Evolutionary conservation across 2,329 filamentous ascomycete genomes (phyloP).

Genomic region (Trichophyton equinum): DNA sequence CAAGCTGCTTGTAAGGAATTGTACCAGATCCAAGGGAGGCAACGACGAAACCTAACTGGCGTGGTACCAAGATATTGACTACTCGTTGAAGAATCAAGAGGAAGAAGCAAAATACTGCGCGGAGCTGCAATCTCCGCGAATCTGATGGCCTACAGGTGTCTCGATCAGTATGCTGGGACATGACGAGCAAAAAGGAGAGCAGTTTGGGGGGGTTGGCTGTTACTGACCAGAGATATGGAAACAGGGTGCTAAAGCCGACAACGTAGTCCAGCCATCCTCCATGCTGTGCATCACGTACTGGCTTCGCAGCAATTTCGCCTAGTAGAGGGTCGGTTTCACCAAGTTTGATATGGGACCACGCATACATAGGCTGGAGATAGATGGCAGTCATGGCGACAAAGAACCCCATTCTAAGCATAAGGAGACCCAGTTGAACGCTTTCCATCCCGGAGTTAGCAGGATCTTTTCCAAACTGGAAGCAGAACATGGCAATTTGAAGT

Average conservation of each 20-base stretch:
- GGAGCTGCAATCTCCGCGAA: conserved; percentile 21
- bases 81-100: conserved; percentile 34
- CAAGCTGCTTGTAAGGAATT: conserved; percentile 33
- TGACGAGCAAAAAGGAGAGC: neutral
- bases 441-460: neutral
- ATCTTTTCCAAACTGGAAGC: neutral
- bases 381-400: neutral
- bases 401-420: neutral
- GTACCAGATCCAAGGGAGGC: conserved; percentile 30
- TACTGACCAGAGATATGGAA: neutral
- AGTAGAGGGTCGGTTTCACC: neutral
- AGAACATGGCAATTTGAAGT: neutral
- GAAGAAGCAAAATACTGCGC: conserved; percentile 30
- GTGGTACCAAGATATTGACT: conserved; percentile 35
- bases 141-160: neutral
- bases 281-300: neutral
- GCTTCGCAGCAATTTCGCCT: neutral
- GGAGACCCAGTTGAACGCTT: neutral
- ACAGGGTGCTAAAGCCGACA: neutral
- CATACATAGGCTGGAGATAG: neutral
- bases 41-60: conserved; percentile 33
- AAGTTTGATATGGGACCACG: neutral
- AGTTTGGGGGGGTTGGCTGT: neutral
- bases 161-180: neutral
- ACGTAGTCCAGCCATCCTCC: neutral